Base-by-base conservation (phyloP, 2,329 filamentous ascomycete species). In the Aspergillus ibericus region DNA sequence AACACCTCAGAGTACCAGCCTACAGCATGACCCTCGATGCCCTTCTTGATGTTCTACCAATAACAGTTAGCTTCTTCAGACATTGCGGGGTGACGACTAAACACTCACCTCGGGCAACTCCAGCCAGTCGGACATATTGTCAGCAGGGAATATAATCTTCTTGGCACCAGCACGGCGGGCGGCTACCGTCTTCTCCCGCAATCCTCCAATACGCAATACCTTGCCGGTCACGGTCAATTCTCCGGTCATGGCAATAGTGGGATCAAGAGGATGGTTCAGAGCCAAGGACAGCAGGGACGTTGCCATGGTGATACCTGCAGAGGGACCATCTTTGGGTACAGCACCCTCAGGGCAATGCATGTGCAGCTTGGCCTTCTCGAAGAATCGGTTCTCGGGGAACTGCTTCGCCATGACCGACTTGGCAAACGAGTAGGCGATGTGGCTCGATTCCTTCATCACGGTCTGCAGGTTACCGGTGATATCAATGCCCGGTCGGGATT, bases 241-340 rank as follows among this genome's bases (percentile, higher is more conserved):
- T 63, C 95, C 95, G 1, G 95, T 99, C 95, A 99, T 99, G 59
- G 96, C 93, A 66, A 98, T 88, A 0, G 91, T 92, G 6, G 93
- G 91, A 70, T 92, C 84, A 51, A 99, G 83, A 15, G 88, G 83
- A 47, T 84, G 83, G 65, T 96, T 86, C 38, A 98, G 80, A 8
- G 92, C 93, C 61, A 99, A 81, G 53, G 90, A 93, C 52, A 99
- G 81, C 68, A 99, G 78, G 59, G 90, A 92, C 6, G 92, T 96
- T n/a, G 95, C 90, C 95, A 99, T 99, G 6, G 95, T 99, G 70
- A 99, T 95, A 73, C 95, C 95, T 18, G 95, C 95, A 49, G 89
- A 93, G 4, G 91, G 91, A 76, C 80, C 95, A 72, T 99, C 95
- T 78, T 99, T 99, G 66, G 90, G 91, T 56, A 97, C 93, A 8